A percentile compares a stretch with the other conserved stretches of the same genome.
Conservation (phyloP, 2,329 filamentous ascomycete species). For the Botrytis aclada region DNA sequence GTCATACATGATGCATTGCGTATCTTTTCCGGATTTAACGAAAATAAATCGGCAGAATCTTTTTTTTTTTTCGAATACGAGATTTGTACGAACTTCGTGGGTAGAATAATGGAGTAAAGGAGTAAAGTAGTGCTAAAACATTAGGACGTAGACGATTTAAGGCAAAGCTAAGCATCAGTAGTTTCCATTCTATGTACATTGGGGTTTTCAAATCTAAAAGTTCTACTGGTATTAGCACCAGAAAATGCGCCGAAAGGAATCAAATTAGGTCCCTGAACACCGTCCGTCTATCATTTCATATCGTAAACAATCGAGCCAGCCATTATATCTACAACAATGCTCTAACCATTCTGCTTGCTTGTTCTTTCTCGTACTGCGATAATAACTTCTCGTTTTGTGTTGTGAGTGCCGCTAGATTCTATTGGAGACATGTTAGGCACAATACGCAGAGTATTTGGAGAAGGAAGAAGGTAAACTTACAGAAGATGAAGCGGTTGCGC, state of each 20-base stretch:
- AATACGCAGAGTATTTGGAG: neutral
- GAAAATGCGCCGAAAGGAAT: neutral
- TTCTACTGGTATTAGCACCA: neutral
- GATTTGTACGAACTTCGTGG: neutral
- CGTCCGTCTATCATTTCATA: neutral
- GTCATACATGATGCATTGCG: neutral
- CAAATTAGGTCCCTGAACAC: neutral
- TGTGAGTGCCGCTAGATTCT: slow-evolving; percentile 15
- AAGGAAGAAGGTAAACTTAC: slow-evolving; percentile 3
- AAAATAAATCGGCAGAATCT: neutral
- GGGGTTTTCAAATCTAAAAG: neutral
- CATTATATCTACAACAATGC: neutral
- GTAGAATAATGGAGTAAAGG: neutral
- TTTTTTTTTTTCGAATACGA: neutral
- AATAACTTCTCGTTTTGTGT: neutral
- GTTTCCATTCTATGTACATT: neutral
- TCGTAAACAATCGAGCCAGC: neutral
- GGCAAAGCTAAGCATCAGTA: neutral
- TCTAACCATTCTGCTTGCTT: neutral
- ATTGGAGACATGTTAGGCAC: neutral
- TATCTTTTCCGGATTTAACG: neutral
- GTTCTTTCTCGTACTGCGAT: neutral
- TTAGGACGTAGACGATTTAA: neutral
- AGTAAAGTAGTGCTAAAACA: neutral
- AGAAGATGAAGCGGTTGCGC: neutral